These are phyloP conservation scores for Prunus dulcis DNA, from an alignment of 306 rosid genomes.

Conservation along the genomic window DNA sequence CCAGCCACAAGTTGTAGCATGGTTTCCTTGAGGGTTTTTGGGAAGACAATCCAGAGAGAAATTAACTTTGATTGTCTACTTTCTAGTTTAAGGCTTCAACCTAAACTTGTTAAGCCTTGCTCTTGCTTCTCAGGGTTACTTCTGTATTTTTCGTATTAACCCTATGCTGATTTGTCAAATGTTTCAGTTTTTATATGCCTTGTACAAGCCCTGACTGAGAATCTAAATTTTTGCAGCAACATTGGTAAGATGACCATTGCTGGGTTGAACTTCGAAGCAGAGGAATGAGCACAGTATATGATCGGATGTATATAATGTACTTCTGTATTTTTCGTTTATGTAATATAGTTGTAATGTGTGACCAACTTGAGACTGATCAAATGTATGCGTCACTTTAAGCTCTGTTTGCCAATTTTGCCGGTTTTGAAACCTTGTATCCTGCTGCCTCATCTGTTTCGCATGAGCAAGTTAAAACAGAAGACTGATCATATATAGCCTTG, in stretches of 20 bases:
- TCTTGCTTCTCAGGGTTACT: background rate
- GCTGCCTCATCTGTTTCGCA: background rate
- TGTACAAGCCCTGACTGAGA: slow-evolving; percentile 13
- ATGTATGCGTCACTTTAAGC: background rate
- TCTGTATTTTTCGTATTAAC: background rate
- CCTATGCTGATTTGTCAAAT: background rate
- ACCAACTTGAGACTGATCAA: background rate
- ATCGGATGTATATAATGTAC: background rate
- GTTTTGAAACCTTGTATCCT: background rate
- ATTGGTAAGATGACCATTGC: slow-evolving; percentile 76
- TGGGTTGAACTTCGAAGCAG: slow-evolving; percentile 62
- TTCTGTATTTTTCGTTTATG: background rate
- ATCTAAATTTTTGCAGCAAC: slow-evolving; percentile 53
- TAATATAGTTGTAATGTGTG: background rate
- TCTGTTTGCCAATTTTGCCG: background rate
- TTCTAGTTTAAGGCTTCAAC: background rate
- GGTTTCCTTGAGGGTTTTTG: background rate
- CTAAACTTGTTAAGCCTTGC: background rate
- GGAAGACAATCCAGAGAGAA: background rate
- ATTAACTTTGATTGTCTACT: background rate
- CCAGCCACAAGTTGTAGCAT: background rate
- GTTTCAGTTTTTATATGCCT: slow-evolving; percentile 1
- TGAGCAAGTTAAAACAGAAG: background rate
- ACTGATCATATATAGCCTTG: background rate
- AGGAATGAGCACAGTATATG: slow-evolving; percentile 25